Evolutionary conservation across 208 protist species (phyloP).

Genomic region (Phytomonas sp.): DNA sequence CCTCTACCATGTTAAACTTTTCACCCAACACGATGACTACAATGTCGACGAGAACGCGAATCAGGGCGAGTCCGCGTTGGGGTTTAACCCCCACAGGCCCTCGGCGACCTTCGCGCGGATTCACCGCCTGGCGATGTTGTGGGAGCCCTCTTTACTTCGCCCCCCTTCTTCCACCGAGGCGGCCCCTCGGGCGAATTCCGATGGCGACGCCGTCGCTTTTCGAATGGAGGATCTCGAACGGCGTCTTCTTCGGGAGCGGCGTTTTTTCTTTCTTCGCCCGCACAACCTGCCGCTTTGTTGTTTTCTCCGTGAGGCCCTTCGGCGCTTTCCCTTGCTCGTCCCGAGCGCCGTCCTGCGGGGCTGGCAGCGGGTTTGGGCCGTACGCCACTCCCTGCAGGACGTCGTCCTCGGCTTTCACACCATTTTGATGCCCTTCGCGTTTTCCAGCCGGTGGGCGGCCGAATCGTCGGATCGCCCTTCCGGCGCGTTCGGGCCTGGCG

Average conservation of each 20-base stretch:
- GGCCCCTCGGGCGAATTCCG: not conserved
- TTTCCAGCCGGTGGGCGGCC: not conserved
- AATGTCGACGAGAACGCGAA: not conserved
- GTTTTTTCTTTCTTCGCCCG: slow-evolving; percentile 51
- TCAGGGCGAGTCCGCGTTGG: not conserved
- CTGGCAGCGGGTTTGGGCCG: slow-evolving; percentile 47
- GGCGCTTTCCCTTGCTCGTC: slow-evolving; percentile 53
- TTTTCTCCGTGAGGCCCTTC: slow-evolving; percentile 51
- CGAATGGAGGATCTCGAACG: slow-evolving; percentile 14
- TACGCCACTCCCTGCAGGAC: slow-evolving; percentile 49
- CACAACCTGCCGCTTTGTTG: slow-evolving; percentile 54
- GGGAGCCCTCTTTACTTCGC: not conserved
- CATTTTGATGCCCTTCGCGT: slow-evolving; percentile 34
- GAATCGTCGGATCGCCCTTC: not conserved
- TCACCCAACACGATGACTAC: slow-evolving; percentile 12
- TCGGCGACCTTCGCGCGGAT: not conserved
- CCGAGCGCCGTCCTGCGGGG: slow-evolving; percentile 23
- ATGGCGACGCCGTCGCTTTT: not conserved
- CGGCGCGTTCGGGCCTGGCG: not conserved
- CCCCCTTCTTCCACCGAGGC: not conserved
- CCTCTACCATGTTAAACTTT: slow-evolving; percentile 49
- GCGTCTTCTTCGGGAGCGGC: slow-evolving; percentile 20
- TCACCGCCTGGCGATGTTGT: not conserved
- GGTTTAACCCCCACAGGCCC: not conserved
- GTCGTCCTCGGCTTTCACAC: slow-evolving; percentile 42